A percentile compares a stretch with the other conserved stretches of the same genome.
These are phyloP conservation scores for Hordeum vulgare DNA, from an alignment of 176 grass and related monocot species.

Conservation along the genomic window MorexV3_pseudomolecules_assembly NC_058519.1:83616533-83617032, in stretches of 20 bases:
- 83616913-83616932: not conserved
- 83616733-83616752: constrained; percentile 15
- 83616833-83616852: constrained; percentile 22
- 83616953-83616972: constrained; percentile 37
- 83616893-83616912: constrained; percentile 50
- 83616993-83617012: constrained; percentile 34
- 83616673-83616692: not conserved
- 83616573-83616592: not conserved
- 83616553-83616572: not conserved
- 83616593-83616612: not conserved
- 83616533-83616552: not conserved
- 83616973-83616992: constrained; percentile 49
- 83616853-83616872: constrained; percentile 39
- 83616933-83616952: constrained; percentile 10
- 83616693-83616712: not conserved
- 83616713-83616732: not conserved
- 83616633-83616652: not conserved
- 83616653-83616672: not conserved
- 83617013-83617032: constrained; percentile 19
- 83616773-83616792: constrained; percentile 23
- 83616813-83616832: constrained; percentile 29
- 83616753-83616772: not conserved
- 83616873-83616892: constrained; percentile 36
- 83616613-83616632: not conserved
- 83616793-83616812: constrained; percentile 26